Evolutionary conservation across 768 basidiomycete genomes (phyloP).

Genomic region (Suillus brevipes): DNA sequence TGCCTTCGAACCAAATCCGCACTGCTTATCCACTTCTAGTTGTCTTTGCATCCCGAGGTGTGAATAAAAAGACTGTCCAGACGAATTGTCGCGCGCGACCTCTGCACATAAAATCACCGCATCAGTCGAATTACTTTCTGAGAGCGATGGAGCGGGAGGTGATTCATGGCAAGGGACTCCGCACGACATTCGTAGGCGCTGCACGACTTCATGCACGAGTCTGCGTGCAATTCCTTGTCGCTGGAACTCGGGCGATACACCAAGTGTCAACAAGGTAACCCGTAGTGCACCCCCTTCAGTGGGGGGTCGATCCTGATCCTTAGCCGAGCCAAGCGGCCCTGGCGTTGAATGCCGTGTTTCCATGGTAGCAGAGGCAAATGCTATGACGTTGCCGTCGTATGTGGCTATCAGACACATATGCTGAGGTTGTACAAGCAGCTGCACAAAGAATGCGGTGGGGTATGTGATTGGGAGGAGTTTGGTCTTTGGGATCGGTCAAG

Average conservation of each 20-base stretch:
- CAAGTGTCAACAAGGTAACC: conserved; percentile 31
- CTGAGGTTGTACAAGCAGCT: conserved; percentile 29
- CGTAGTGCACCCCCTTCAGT: conserved; percentile 16
- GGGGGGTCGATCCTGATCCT: neutral
- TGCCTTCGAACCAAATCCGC: conserved; percentile 19
- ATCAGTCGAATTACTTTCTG: conserved; percentile 12
- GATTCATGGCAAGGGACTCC: neutral
- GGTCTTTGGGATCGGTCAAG: conserved; percentile 13
- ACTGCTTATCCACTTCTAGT: conserved; percentile 11
- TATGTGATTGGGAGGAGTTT: conserved; percentile 29
- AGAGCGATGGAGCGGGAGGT: neutral
- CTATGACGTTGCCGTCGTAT: conserved; percentile 22
- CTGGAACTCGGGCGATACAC: conserved; percentile 28
- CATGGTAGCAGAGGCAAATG: conserved; percentile 30
- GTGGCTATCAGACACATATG: conserved; percentile 32
- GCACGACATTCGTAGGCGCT: conserved; percentile 20
- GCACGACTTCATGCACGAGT: conserved; percentile 30
- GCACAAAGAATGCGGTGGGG: conserved; percentile 32
- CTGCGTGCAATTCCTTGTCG: conserved; percentile 31
- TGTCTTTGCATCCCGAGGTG: conserved; percentile 32
- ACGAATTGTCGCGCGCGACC: conserved; percentile 26
- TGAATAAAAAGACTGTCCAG: conserved; percentile 28
- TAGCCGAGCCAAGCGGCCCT: conserved; percentile 5
- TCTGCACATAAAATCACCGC: conserved; percentile 29
- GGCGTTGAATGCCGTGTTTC: conserved; percentile 10